Base-by-base conservation (phyloP, 805 yeast species). In the Cyberlindnera mississippiensis region DNA sequence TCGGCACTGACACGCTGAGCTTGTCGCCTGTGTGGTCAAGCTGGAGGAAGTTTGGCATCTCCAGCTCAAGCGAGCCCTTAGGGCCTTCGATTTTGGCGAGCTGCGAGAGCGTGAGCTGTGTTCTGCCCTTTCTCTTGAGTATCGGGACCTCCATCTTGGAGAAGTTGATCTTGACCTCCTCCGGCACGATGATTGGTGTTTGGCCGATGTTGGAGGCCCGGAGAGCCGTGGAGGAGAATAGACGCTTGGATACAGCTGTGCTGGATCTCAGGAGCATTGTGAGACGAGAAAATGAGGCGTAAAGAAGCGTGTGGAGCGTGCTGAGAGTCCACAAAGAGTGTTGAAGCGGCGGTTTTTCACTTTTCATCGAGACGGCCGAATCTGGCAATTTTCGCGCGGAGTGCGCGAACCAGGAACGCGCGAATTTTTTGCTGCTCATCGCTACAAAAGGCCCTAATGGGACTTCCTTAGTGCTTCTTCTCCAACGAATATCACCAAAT, bases 201-300 rank as follows among this genome's bases (percentile, higher is more conserved):
- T 85, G 76, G 6, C 98, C 98, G 38, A 91, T 76, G 60, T 88
- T 84, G 3, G 95, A 85, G 31, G 56, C 50, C 15, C 61, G 51
- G 3, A 49, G 33, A 2, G 54, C 19, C 2, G 64, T 42, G 9
- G 64, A 43, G 1, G 72, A 63, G 45, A 73, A 71, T 4, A 49
- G 38, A 42, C 75, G 60, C 40, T 44, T 54, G 14, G 38, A 32
- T 15, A 31, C 15, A 28, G 29, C 31, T 27, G 28, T 16, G 19
- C 38, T 37, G 11, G 44, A 39, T 42, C 49, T 37, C 31, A 20
- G 28, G 38, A 40, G 24, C 51, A 40, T 40, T n/a, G 14, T 27
- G 27, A 22, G 17, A n/a, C n/a, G n/a, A n/a, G n/a, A n/a, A n/a
- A n/a, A n/a, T n/a, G n/a, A n/a, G n/a, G n/a, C n/a, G n/a, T n/a